Conservation (phyloP, 2,329 filamentous ascomycete genomes). For the Penicillium thymicola region DNA sequence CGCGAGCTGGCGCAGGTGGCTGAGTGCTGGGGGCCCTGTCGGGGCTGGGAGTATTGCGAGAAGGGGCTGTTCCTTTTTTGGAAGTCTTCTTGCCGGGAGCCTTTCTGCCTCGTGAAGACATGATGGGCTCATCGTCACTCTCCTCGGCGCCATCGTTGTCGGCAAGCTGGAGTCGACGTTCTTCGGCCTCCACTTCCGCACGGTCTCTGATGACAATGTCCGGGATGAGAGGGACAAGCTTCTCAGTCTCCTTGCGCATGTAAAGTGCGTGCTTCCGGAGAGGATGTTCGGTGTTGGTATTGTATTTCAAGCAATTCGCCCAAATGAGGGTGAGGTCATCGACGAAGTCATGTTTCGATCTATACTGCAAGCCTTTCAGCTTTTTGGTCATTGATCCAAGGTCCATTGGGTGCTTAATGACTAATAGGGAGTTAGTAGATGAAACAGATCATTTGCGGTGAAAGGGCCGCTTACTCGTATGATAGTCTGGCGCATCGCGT, state of each 20-base stretch:
- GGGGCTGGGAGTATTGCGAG: slow-evolving; percentile 73
- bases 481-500: slow-evolving; percentile 93
- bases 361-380: slow-evolving; percentile 74
- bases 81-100: slow-evolving; percentile 72
- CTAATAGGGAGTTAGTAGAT: slow-evolving; percentile 44
- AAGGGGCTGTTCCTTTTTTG: slow-evolving; percentile 60
- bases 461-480: slow-evolving; percentile 64
- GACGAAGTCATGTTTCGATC: slow-evolving; percentile 92
- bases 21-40: slow-evolving; percentile 55
- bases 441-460: background rate
- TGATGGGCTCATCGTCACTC: slow-evolving; percentile 96
- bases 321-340: slow-evolving; percentile 91
- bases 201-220: slow-evolving; percentile 87
- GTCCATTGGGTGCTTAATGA: slow-evolving; percentile 97
- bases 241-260: slow-evolving; percentile 97
- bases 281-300: slow-evolving; percentile 82
- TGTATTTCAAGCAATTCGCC: slow-evolving; percentile 95
- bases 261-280: slow-evolving; percentile 88
- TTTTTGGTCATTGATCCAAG: slow-evolving; percentile 98
- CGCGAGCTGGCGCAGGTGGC: slow-evolving; percentile 48
- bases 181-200: slow-evolving; percentile 87
- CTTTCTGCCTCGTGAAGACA: slow-evolving; percentile 91
- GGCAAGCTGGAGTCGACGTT: slow-evolving; percentile 74
- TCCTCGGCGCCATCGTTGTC: slow-evolving; percentile 83
- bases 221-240: slow-evolving; percentile 89